Base-by-base conservation (phyloP, 2,329 filamentous ascomycete species). In the Xylariomycetidae sp. region DNA sequence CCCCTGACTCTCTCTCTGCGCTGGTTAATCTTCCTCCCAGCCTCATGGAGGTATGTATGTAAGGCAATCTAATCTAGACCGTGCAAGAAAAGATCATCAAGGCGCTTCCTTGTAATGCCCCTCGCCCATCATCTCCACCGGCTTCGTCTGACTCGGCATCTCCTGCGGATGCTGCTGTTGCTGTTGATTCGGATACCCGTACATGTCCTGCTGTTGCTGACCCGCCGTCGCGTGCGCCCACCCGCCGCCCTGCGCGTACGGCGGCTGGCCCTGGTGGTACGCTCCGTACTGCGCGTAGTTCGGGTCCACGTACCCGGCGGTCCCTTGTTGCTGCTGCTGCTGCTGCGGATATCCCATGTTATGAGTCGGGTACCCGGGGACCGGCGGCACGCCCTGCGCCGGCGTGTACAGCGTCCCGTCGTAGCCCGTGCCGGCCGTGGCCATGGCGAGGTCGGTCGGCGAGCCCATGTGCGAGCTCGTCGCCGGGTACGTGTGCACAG, bases 61-160 rank as follows among this genome's bases (percentile, higher is more conserved):
- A n/a, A n/a, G n/a, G n/a, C n/a, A n/a, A n/a, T n/a, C n/a, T n/a
- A n/a, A n/a, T n/a, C n/a, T n/a, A n/a, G n/a, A n/a, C n/a, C n/a
- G n/a, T n/a, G 13, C 15, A 17, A 15, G 14, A 29, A 23, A 16
- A 36, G 14, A 16, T 3, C 7, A 16, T 47, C 33, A 51, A 16
- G 48, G 48, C 15, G 27, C 38, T 28, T 57, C 54, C 23, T 41
- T 46, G 30, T 50, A 52, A n/a, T 58, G 54, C 1, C 54, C 55
- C 34, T 61, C 57, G 1, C 54, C 59, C 40, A 58, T 48, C 38
- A 64, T 45, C 41, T 65, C 61, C 27, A 57, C 49, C 1, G 50
- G 51, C 23, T 47, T 49, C 5, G 39, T 28, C 41, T 58, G 52
- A 2, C 47, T 50, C 0, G 59, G 47, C 35, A 63, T 41, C 42